These are phyloP conservation scores for Grosmannia serpens DNA, from an alignment of 2,329 filamentous ascomycete species.

Conservation along the genomic window DNA sequence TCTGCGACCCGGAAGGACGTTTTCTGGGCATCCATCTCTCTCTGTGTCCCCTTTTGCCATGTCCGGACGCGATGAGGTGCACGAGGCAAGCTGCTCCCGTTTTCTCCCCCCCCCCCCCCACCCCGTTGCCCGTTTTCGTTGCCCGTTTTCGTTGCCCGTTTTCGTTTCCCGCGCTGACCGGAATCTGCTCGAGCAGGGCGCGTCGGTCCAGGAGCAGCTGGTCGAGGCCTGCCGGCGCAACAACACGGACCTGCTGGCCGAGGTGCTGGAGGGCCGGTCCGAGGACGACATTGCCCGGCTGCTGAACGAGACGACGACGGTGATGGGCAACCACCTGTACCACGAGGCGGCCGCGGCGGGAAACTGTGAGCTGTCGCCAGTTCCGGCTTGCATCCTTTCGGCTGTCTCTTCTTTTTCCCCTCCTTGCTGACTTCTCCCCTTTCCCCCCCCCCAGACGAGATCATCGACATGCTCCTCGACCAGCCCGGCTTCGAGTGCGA, in stretches of 20 bases:
- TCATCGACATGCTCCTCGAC: slow-evolving; percentile 73
- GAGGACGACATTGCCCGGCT: slow-evolving; percentile 60
- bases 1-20: no score
- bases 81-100: background rate
- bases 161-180: background rate
- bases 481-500: slow-evolving; percentile 80
- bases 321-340: slow-evolving; percentile 78
- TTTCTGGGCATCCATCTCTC: no score
- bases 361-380: slow-evolving; percentile 53
- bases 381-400: slow-evolving; percentile 15
- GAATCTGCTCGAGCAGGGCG: slow-evolving; percentile 55
- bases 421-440: background rate
- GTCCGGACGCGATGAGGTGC: background rate
- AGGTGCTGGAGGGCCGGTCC: slow-evolving; percentile 53
- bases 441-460: slow-evolving; percentile 46
- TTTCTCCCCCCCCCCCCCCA: background rate
- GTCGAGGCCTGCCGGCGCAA: slow-evolving; percentile 90
- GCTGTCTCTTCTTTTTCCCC: background rate
- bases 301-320: slow-evolving; percentile 76
- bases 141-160: no score
- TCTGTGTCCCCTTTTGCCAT: background rate
- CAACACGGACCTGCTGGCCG: slow-evolving; percentile 73
- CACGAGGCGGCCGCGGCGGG: slow-evolving; percentile 81
- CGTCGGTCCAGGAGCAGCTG: slow-evolving; percentile 71
- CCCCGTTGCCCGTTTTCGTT: background rate